phyloP scores from a whole-genome alignment of 148 eudicot genomes.

The Rhododendron molle region DNA sequence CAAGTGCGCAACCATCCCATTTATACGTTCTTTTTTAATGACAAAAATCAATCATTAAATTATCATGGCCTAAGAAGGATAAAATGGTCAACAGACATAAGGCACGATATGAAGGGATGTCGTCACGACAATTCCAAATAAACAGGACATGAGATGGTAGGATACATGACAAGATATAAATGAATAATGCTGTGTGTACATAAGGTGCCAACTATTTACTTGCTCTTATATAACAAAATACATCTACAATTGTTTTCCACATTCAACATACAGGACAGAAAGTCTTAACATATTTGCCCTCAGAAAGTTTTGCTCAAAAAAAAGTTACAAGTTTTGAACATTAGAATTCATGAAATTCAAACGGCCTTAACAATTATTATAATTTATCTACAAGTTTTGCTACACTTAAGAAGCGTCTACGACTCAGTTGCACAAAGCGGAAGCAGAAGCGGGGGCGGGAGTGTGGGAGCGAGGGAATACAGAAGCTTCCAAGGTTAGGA shows the following conservation, averaged over 20 bases:
- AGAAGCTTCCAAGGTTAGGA: no score
- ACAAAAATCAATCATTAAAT: background rate
- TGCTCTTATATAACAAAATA: background rate
- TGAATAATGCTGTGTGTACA: background rate
- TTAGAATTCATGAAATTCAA: background rate
- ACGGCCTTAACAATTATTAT: background rate
- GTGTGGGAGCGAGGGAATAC: no score
- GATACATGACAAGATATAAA: background rate
- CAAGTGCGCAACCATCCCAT: background rate
- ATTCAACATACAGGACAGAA: background rate
- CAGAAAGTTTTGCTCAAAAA: background rate
- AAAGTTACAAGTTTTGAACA: background rate
- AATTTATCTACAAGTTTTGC: background rate
- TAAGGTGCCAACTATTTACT: background rate
- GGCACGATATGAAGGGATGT: background rate
- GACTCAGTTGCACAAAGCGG: no score
- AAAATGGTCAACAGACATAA: background rate
- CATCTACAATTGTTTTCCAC: background rate
- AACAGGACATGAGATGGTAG: background rate
- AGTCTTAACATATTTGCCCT: background rate
- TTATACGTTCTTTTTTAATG: background rate
- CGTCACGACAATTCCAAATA: background rate
- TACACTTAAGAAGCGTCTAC: background rate
- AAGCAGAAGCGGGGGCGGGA: no score
- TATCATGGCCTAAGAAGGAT: background rate